Evolutionary conservation across 768 basidiomycete species (phyloP), one percentile per base, ranked within the genome.

Genomic region (Psilocybe cyanescens): DNA sequence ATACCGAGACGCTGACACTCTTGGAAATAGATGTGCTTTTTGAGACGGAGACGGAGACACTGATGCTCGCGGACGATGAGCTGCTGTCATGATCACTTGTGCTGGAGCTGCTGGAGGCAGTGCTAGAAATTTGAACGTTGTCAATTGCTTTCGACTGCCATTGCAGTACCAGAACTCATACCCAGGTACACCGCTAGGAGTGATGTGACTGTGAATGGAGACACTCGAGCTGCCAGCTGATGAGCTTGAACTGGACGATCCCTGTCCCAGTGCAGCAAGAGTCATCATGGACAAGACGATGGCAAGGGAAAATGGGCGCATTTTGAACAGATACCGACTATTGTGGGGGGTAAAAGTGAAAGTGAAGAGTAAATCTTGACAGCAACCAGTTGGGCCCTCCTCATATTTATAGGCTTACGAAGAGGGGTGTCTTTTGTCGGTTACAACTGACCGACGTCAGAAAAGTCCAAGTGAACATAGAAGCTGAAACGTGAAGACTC

Each of bases 171-270:
- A 31, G 2, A 4, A 9, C 2, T 46, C 62, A 29, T 59, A 66
- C 65, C 62, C 56, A 9, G 66, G 63, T 6, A 59, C 50, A 31
- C 63, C 66, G 31, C 60, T 62, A 7, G 66, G 58, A 16, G 55
- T 52, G 16, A 47, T 37, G 17, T 49, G 53, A 9, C 60, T 59
- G 2, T 8, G 24, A 12, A 63, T 60, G 1, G 48, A 54, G 3
- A 63, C 24, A 17, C 28, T 44, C 39, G 51, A 11, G 41, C 41
- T 54, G 1, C 8, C 14, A 7, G n/a, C 47, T 5, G 49, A 12
- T 2, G 57, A 24, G 8, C 56, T 49, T 4, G 57, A 30, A 6
- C 59, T 50, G 35, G 35, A 30, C 3, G 59, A 57, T 12, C 37
- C 45, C 17, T 58, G 57, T 12, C 53, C 67, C 16, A 65, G 33